Conservation (phyloP, 2,329 filamentous ascomycete genomes). For the Sporothrix protearum region DNA sequence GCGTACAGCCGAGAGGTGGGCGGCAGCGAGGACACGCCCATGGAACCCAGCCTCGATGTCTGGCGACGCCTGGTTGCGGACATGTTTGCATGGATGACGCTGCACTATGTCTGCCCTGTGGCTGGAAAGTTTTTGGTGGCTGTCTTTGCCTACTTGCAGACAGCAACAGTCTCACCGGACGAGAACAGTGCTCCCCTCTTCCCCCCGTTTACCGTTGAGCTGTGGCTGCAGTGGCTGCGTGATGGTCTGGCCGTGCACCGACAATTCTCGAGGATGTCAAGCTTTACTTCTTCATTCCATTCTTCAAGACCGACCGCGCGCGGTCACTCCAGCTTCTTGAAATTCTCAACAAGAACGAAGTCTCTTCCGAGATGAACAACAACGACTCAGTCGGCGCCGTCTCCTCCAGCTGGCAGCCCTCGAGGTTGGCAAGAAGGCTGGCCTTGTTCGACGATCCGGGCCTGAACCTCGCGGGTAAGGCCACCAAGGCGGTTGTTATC, state of each 20-base stretch:
- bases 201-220: constrained; percentile 38
- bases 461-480: constrained; percentile 19
- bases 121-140: constrained; percentile 60
- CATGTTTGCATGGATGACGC: constrained; percentile 48
- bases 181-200: constrained; percentile 28
- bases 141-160: constrained; percentile 49
- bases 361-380: background rate
- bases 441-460: constrained; percentile 65
- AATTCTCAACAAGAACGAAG: constrained; percentile 47
- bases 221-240: constrained; percentile 57
- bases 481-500: constrained; percentile 29
- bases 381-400: constrained; percentile 47
- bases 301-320: constrained; percentile 57
- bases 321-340: constrained; percentile 57
- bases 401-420: constrained; percentile 64
- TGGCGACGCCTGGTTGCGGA: constrained; percentile 37
- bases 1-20: constrained; percentile 41
- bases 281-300: constrained; percentile 59
- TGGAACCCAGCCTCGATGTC: constrained; percentile 29
- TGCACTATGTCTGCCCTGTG: constrained; percentile 56
- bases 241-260: constrained; percentile 47
- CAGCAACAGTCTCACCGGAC: constrained; percentile 28
- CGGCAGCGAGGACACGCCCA: constrained; percentile 12
- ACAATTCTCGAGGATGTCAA: constrained; percentile 60
- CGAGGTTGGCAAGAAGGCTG: constrained; percentile 66